Base-by-base conservation (phyloP, 495 filamentous ascomycete genomes). In the Aspergillus ellipticus region DNA sequence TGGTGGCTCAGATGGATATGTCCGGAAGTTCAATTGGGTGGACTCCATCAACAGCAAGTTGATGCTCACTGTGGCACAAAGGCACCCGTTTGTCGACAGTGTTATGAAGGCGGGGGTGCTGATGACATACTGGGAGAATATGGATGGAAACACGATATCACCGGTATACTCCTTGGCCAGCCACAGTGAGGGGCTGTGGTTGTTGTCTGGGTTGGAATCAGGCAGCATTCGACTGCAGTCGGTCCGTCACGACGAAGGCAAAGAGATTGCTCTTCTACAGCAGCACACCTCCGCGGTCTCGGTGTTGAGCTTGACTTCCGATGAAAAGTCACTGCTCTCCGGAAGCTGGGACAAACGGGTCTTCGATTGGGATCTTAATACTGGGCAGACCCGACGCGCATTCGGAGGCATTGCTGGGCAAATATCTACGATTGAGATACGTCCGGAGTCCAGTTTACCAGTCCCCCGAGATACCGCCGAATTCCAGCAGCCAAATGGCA, bases 311-410 rank as follows among this genome's bases (percentile, higher is more conserved):
- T 75, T 99, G 33, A 84, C 89, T 0, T 80, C 85, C 3, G 92
- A 97, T 59, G 94, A 99, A 73, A 84, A 83, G 63, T 92, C 88
- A 26, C 79, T 97, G 35, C 75, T 99, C 3, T 96, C 92, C 13
- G 94, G 94, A 2, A 92, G 91, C 71, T 99, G 94, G 94, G 94
- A 99, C 67, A 96, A 96, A 72, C 84, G 80, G 16, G 84, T 97
- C 7, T 83, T 89, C 48, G 91, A 99, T 64, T 99, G 94, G 94
- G 94, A 99, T 65, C 68, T 99, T 29, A 90, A 97, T 60, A 94
- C 85, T 3, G 95, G 95, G 4, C 81, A 89, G 61, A 76, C 88
- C 15, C 82, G 83, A 48, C 84, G 90, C 24, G 77, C 77, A 13
- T 99, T 92, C 62, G 81, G 84, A 39, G 84, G 87, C 20, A 88